Base-by-base conservation (phyloP, 805 yeast genomes). In the Kuraishia cidri region DNA sequence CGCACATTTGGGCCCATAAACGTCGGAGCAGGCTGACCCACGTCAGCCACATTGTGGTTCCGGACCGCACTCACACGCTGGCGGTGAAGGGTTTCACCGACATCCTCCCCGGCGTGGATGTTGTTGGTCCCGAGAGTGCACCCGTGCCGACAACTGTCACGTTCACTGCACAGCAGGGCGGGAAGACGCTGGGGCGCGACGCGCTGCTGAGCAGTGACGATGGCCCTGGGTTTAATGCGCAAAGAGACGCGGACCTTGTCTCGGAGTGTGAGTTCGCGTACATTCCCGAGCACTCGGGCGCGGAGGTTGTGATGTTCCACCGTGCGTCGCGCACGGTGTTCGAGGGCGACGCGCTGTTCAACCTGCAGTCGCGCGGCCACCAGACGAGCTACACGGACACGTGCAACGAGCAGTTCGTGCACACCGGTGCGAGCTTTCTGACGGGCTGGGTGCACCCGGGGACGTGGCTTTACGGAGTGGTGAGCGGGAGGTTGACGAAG, bases 51-150 rank as follows among this genome's bases (percentile, higher is more conserved):
- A 56, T 75, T 24, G 61, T 80, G 26, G 61, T 79, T 29, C 85
- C 86, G 2, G 83, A 79, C 45, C 45, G 41, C 21, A 81, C 74
- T 40, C 87, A 79, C 46, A 74, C 81, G 1, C 54, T 79, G 72
- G 82, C 79, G 3, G 71, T 77, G 9, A 46, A 52, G 17, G 65
- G 69, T 8, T 69, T 77, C 54, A 67, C 70, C 46, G 56, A 60
- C 13, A 50, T 54, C 33, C 64, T 57, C 47, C 82, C 84, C 3
- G 45, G 58, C 3, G 51, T 72, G 31, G 65, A 69, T 43, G 50
- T 79, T 17, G 62, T 79, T 38, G 62, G 62, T 1, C 58, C 64
- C 40, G 49, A 42, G 17, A n/a, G n/a, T n/a, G n/a, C n/a, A n/a
- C n/a, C n/a, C n/a, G n/a, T n/a, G n/a, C n/a, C n/a, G n/a, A n/a